Evolutionary conservation across 495 filamentous ascomycete genomes (phyloP).

Genomic region (Hyaloscypha variabilis): DNA sequence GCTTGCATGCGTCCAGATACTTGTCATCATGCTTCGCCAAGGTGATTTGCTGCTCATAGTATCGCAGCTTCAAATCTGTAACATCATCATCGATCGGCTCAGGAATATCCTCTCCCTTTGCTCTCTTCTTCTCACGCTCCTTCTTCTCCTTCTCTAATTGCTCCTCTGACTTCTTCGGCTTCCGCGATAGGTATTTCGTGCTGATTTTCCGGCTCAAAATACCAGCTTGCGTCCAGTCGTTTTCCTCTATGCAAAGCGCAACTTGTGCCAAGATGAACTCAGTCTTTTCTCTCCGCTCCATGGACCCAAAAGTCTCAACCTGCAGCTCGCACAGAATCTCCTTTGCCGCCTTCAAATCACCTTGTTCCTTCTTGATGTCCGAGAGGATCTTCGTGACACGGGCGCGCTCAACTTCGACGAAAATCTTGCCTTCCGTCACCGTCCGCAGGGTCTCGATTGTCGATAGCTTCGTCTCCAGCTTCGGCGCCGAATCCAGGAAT

Average conservation of each 20-base stretch:
- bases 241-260: constrained; percentile 89
- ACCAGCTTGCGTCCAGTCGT: constrained; percentile 93
- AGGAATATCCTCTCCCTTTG: constrained; percentile 79
- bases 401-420: constrained; percentile 96
- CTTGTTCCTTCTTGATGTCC: constrained; percentile 94
- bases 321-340: constrained; percentile 96
- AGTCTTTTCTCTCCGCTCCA: constrained; percentile 95
- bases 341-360: constrained; percentile 84
- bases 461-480: constrained; percentile 81
- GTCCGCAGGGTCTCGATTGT: constrained; percentile 94
- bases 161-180: constrained; percentile 85
- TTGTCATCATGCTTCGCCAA: constrained; percentile 95
- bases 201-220: constrained; percentile 97
- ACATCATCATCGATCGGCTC: constrained; percentile 84
- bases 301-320: constrained; percentile 98
- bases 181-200: constrained; percentile 84
- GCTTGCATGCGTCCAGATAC: constrained; percentile 95
- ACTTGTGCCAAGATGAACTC: constrained; percentile 98
- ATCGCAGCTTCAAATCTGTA: constrained; percentile 92
- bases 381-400: constrained; percentile 93
- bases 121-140: constrained; percentile 73
- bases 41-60: constrained; percentile 94
- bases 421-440: constrained; percentile 99
- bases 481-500: constrained; percentile 81
- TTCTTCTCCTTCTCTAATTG: constrained; percentile 88